Conservation (phyloP, 345 rosid genomes). For the Melaleuca alternifolia region DNA sequence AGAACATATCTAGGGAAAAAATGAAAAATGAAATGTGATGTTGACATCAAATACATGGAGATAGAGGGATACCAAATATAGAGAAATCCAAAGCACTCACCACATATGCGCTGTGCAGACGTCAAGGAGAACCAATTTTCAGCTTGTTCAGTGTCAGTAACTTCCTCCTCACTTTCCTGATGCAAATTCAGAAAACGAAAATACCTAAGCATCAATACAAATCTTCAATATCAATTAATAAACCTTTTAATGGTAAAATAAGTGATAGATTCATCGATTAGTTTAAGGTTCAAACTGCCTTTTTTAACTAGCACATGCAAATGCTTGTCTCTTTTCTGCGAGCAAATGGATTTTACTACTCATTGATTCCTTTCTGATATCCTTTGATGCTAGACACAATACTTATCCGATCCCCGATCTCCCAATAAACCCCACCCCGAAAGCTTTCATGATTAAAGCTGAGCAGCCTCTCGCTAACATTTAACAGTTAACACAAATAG, state of each 20-base stretch:
- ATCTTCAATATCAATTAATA: background rate
- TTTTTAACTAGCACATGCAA: background rate
- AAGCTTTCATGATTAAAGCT: background rate
- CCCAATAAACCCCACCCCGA: background rate
- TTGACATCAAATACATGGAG: background rate
- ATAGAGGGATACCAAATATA: background rate
- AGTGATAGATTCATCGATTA: background rate
- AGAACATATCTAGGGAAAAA: constrained; percentile 68
- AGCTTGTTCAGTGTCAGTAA: constrained; percentile 95
- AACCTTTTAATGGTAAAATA: background rate
- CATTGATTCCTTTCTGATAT: background rate
- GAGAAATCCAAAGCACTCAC: constrained; percentile 22
- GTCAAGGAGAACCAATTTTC: constrained; percentile 99
- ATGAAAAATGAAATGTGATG: background rate
- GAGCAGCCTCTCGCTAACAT: background rate
- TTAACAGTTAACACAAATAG: background rate
- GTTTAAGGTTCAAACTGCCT: background rate
- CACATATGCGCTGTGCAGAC: constrained; percentile 96
- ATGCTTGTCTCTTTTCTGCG: background rate
- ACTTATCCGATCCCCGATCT: background rate
- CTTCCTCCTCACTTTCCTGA: constrained; percentile 97
- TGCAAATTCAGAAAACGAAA: background rate
- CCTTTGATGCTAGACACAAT: background rate
- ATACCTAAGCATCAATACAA: background rate
- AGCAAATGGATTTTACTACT: background rate